These are phyloP conservation scores for Monosporascus sp. DNA, from an alignment of 2,329 filamentous ascomycete genomes.

Conservation along the genomic window DNA sequence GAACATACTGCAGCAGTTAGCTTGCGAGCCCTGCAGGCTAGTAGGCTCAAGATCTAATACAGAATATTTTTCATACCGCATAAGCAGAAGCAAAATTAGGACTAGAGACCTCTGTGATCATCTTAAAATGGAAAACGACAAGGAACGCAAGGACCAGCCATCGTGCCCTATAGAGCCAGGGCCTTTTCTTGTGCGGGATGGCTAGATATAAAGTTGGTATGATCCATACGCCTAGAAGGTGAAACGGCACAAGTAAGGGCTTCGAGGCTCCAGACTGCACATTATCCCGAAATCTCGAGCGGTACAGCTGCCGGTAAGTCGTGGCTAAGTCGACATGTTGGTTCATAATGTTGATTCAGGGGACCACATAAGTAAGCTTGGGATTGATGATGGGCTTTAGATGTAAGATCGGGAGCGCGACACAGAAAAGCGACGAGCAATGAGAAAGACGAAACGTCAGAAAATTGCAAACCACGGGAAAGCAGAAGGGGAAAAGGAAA, in stretches of 20 bases:
- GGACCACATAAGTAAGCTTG: constrained; percentile 2
- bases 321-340: constrained; percentile 17
- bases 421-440: background rate
- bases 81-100: constrained; percentile 48
- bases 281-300: constrained; percentile 19
- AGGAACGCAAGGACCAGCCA: constrained; percentile 46
- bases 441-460: background rate
- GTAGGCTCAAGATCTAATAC: background rate
- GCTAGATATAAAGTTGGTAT: constrained; percentile 51
- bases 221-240: constrained; percentile 41
- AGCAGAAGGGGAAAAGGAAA: too few relatives aligned
- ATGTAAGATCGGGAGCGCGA: too few relatives aligned
- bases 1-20: background rate
- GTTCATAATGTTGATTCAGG: constrained; percentile 7
- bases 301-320: constrained; percentile 23
- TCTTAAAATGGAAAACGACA: constrained; percentile 37
- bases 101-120: constrained; percentile 41
- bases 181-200: constrained; percentile 47
- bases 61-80: constrained; percentile 13
- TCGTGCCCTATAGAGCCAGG: constrained; percentile 45
- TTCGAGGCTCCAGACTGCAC: constrained; percentile 34
- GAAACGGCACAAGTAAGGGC: constrained; percentile 50
- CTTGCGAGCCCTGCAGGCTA: background rate
- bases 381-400: background rate
- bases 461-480: too few relatives aligned